Percentiles rank a stretch among this genome's conserved stretches.
phyloP scores from a whole-genome alignment of 208 protist genomes.

The Trypanosoma avium region DNA sequence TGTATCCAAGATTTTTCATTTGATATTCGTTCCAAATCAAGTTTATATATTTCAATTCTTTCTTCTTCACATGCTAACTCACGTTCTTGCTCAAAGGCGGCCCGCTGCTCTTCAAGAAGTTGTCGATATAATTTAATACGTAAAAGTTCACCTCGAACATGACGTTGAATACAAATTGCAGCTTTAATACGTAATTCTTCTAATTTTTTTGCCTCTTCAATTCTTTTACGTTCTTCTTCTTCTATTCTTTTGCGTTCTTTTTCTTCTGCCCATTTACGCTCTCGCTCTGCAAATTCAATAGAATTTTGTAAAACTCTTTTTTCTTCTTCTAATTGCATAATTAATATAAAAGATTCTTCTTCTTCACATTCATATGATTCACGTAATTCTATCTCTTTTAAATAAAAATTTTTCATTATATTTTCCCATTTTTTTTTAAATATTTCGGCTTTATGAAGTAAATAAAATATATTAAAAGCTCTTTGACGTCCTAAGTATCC shows the following conservation, averaged over 20 bases:
- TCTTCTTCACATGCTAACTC: constrained; percentile 16
- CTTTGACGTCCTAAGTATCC: constrained; percentile 10
- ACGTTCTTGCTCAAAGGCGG: constrained; percentile 7
- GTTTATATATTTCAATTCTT: background rate
- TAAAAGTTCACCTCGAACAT: constrained; percentile 21
- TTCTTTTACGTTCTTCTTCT: constrained; percentile 4
- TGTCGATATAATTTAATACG: constrained; percentile 19
- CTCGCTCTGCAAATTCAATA: background rate
- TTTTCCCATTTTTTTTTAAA: constrained; percentile 9
- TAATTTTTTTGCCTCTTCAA: constrained; percentile 1
- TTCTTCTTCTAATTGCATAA: constrained; percentile 4
- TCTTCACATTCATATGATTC: background rate
- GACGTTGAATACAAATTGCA: constrained; percentile 22
- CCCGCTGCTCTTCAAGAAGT: constrained; percentile 22
- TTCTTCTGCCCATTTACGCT: constrained; percentile 4
- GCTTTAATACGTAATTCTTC: constrained; percentile 14
- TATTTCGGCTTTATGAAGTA: constrained; percentile 16
- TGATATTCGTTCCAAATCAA: background rate
- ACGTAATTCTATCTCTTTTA: background rate
- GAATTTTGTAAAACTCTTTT: background rate
- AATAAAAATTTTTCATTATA: background rate
- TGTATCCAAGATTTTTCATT: constrained; percentile 23
- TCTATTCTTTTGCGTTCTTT: background rate
- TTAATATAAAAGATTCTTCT: background rate
- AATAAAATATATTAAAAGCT: background rate